phyloP scores from a whole-genome alignment of 495 filamentous ascomycete species.

The Neurospora africana region DNA sequence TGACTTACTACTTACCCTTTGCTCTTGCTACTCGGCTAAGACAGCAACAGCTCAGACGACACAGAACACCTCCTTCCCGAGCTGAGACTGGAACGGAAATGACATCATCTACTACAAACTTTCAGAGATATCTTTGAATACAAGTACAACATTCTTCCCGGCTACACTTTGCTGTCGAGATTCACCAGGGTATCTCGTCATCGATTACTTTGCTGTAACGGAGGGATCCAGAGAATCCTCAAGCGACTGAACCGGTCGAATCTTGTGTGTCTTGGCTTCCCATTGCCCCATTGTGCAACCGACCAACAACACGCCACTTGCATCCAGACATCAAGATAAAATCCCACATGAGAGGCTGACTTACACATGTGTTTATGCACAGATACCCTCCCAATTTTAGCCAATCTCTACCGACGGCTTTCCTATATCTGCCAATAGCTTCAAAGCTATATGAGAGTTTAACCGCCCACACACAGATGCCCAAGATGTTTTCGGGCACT shows the following conservation, averaged over 20 bases:
- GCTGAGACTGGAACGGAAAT: not conserved
- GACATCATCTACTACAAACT: not conserved
- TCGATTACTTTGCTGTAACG: not conserved
- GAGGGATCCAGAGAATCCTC: not conserved
- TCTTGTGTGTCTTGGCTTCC: not conserved
- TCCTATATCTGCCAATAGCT: not conserved
- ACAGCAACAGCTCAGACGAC: not conserved
- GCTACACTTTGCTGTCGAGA: not conserved
- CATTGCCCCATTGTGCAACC: not conserved
- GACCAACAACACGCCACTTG: not conserved
- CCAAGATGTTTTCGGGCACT: not conserved
- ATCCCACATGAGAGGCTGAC: not conserved
- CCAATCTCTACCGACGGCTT: not conserved
- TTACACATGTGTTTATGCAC: not conserved
- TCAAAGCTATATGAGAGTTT: not conserved
- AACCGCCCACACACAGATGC: not conserved
- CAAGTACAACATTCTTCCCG: not conserved
- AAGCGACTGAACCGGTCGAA: not conserved
- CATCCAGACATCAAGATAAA: not conserved
- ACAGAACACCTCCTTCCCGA: not conserved
- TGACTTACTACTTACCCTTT: not conserved
- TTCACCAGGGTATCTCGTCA: not conserved
- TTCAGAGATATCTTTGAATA: not conserved
- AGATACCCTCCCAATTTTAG: not conserved
- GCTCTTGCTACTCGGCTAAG: not conserved